phyloP scores from a whole-genome alignment of 176 grass and related monocot species.

The Cenchrus purpureus region DNA sequence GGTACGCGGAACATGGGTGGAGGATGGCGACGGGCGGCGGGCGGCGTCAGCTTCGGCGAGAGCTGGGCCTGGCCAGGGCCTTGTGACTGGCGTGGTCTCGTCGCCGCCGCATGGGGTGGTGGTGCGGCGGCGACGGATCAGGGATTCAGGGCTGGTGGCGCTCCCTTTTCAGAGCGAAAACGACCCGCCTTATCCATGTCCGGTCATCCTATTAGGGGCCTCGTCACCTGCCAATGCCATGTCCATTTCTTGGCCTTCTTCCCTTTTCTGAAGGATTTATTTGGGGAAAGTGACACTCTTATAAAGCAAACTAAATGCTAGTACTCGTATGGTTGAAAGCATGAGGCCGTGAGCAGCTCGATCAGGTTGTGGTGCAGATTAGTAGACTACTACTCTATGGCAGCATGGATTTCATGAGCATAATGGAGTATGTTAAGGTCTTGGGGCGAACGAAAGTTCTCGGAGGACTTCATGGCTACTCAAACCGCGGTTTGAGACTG shows the following conservation, averaged over 20 bases:
- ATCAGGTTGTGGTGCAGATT: not conserved
- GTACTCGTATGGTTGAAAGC: not conserved
- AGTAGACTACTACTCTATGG: not conserved
- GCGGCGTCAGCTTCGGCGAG: not conserved
- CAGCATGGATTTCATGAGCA: not conserved
- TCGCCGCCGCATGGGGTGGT: not conserved
- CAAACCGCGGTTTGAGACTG: not conserved
- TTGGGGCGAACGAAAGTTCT: conserved; percentile 18
- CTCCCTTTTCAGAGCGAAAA: conserved; percentile 5
- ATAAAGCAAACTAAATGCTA: not conserved
- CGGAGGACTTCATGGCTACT: conserved; percentile 30
- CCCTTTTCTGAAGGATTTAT: not conserved
- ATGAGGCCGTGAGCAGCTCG: not conserved
- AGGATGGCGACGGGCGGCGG: not conserved
- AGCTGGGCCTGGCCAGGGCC: not conserved
- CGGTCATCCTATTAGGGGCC: not conserved
- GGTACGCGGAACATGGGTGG: not conserved
- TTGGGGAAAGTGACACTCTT: not conserved
- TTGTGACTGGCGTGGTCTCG: not conserved
- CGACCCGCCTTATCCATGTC: conserved; percentile 31
- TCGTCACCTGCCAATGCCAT: not conserved
- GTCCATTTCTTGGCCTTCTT: not conserved
- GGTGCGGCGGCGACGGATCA: not conserved
- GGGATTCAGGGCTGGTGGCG: not conserved
- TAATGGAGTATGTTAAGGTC: not conserved